Conservation (phyloP, 2,329 filamentous ascomycete species). For the Aspergillus floridensis region DNA sequence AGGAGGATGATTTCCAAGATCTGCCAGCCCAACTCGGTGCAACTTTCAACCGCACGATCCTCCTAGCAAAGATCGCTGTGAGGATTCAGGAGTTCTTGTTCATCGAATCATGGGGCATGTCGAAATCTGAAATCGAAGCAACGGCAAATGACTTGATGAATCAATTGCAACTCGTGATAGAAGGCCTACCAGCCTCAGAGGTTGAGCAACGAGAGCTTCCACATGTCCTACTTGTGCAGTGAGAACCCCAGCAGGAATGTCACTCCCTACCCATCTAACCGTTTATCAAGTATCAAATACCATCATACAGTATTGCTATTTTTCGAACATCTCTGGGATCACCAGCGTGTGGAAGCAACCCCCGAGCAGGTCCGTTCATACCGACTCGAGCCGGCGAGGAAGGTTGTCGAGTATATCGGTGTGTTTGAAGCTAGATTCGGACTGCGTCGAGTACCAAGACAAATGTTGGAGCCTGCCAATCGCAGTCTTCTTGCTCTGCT, state of each 20-base stretch:
- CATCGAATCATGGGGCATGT: conserved; percentile 16
- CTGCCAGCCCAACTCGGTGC: conserved; percentile 29
- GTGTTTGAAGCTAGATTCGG: conserved; percentile 29
- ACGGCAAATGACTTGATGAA: conserved; percentile 19
- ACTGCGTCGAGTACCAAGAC: conserved; percentile 28
- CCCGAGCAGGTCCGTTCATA: conserved; percentile 14
- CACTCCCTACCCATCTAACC: conserved; percentile 10
- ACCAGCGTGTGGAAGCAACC: conserved; percentile 11
- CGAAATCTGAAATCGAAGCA: conserved; percentile 18
- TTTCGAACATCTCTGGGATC: conserved; percentile 23
- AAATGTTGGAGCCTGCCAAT: conserved; percentile 26
- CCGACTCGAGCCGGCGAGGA: conserved; percentile 22
- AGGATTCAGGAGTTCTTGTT: conserved; percentile 27
- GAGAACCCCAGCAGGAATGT: conserved; percentile 11
- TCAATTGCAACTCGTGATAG: conserved; percentile 25
- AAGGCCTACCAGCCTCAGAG: conserved; percentile 19
- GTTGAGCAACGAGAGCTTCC: conserved; percentile 22
- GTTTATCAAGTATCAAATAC: conserved; percentile 26
- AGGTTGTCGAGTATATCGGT: conserved; percentile 28
- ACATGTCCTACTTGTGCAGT: conserved; percentile 31
- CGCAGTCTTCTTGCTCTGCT: conserved; percentile 24
- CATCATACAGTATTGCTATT: conserved; percentile 27
- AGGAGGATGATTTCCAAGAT: conserved; percentile 24
- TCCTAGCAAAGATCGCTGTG: conserved; percentile 23
- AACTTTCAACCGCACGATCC: conserved; percentile 21